Percentiles rank a stretch among this genome's conserved stretches.
These are phyloP conservation scores for Aureobasidium sp. DNA, from an alignment of 2,329 filamentous ascomycete species.

Conservation along the genomic window DNA sequence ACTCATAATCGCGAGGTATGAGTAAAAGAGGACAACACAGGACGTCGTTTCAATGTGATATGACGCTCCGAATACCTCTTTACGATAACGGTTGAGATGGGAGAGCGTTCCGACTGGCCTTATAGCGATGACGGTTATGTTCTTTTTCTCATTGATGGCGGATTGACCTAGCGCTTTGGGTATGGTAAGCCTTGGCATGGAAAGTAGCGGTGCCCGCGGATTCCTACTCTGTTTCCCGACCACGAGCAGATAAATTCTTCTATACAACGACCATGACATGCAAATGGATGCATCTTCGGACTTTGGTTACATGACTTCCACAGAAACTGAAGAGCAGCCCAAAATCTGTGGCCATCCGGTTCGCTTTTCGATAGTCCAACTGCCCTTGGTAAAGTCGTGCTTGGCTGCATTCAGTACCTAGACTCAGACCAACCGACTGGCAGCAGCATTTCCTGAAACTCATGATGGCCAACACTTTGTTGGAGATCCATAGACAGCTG, in stretches of 20 bases:
- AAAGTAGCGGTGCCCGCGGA: not conserved
- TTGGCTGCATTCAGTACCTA: not conserved
- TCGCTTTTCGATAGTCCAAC: not conserved
- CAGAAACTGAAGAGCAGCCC: not conserved
- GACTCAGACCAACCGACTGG: not conserved
- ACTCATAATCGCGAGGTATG: not conserved
- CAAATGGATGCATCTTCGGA: not conserved
- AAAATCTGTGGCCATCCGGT: not conserved
- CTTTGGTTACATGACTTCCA: not conserved
- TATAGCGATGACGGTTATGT: not conserved
- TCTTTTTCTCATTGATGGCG: not conserved
- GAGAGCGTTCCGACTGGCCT: constrained; percentile 1
- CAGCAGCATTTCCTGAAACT: not conserved
- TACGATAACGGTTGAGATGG: not conserved
- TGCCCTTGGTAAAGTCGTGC: not conserved
- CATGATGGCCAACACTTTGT: not conserved
- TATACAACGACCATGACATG: too few relatives aligned
- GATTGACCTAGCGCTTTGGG: not conserved
- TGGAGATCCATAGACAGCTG: not conserved
- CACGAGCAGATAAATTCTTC: not conserved
- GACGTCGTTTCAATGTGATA: not conserved
- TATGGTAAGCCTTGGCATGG: not conserved
- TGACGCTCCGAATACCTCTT: not conserved
- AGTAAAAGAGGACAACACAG: not conserved
- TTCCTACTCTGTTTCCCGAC: not conserved